Evolutionary conservation across 2,329 filamentous ascomycete genomes (phyloP).

Genomic region (Fusarium hostae): DNA sequence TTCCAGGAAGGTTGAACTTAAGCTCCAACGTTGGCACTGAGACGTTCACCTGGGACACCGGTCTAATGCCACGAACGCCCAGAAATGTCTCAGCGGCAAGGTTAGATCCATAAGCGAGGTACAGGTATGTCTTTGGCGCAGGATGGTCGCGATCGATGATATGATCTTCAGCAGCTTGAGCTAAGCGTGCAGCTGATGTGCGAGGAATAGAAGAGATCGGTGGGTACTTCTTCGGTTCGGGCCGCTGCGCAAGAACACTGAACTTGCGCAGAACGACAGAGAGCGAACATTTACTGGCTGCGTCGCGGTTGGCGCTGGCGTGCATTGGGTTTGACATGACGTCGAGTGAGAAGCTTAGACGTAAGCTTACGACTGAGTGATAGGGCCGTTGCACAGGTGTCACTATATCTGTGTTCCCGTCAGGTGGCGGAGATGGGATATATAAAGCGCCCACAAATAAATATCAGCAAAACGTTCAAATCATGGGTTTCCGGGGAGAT

Average conservation of each 20-base stretch:
- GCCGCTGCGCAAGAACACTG: conserved; percentile 32
- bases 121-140: conserved; percentile 69
- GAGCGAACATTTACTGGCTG: conserved; percentile 17
- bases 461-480: not conserved
- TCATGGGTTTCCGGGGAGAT: not conserved
- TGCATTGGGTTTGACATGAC: conserved; percentile 28
- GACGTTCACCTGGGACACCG: conserved; percentile 83
- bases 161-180: conserved; percentile 44
- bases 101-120: conserved; percentile 94
- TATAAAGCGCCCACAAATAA: not conserved
- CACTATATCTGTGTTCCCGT: not conserved
- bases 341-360: not conserved
- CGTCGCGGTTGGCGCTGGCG: not conserved
- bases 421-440: not conserved
- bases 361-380: conserved; percentile 23
- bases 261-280: conserved; percentile 43
- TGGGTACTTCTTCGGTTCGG: conserved; percentile 42
- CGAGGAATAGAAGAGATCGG: conserved; percentile 48
- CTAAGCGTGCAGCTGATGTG: conserved; percentile 47
- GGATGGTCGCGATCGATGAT: conserved; percentile 38
- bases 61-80: conserved; percentile 80
- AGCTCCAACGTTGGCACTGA: conserved; percentile 81
- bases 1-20: conserved; percentile 85
- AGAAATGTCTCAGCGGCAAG: conserved; percentile 83
- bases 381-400: not conserved